These are phyloP conservation scores for Leonotis leonurus DNA, from an alignment of 257 asterid genomes.

Conservation along the genomic window DNA sequence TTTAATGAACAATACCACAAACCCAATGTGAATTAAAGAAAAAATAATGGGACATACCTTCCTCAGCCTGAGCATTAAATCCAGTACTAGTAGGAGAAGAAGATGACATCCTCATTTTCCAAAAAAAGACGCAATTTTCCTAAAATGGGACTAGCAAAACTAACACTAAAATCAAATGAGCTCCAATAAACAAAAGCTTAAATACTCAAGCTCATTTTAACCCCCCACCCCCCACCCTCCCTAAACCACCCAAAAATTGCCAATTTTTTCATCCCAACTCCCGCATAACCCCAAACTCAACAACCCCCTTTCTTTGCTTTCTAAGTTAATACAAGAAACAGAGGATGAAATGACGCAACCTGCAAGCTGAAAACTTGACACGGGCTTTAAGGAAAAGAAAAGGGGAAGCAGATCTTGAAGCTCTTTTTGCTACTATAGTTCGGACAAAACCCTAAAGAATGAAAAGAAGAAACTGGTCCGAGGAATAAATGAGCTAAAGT, in stretches of 20 bases:
- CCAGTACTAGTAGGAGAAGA: constrained; percentile 42
- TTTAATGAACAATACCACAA: neutral
- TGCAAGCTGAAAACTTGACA: constrained; percentile 13
- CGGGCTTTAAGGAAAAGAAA: constrained; percentile 22
- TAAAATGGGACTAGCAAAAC: constrained; percentile 14
- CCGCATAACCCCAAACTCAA: constrained; percentile 19
- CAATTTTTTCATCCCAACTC: constrained; percentile 49
- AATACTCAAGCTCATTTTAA: constrained; percentile 7
- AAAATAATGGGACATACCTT: constrained; percentile 34
- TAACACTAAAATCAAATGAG: constrained; percentile 22
- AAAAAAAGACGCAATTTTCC: constrained; percentile 18
- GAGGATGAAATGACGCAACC: constrained; percentile 16
- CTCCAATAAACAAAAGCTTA: constrained; percentile 7
- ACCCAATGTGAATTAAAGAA: neutral
- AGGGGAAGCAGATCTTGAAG: constrained; percentile 57
- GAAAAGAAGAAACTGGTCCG: constrained; percentile 40
- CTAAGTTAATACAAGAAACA: neutral
- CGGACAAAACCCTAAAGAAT: constrained; percentile 36
- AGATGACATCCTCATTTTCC: constrained; percentile 71
- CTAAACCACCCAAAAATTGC: constrained; percentile 26
- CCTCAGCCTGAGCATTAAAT: constrained; percentile 61
- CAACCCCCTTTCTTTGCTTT: neutral
- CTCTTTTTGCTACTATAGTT: constrained; percentile 19
- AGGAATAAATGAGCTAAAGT: constrained; percentile 45
- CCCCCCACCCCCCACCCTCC: constrained; percentile 42